phyloP scores from a whole-genome alignment of 202 grass and related monocot genomes.

The Zoysia matrella region DNA sequence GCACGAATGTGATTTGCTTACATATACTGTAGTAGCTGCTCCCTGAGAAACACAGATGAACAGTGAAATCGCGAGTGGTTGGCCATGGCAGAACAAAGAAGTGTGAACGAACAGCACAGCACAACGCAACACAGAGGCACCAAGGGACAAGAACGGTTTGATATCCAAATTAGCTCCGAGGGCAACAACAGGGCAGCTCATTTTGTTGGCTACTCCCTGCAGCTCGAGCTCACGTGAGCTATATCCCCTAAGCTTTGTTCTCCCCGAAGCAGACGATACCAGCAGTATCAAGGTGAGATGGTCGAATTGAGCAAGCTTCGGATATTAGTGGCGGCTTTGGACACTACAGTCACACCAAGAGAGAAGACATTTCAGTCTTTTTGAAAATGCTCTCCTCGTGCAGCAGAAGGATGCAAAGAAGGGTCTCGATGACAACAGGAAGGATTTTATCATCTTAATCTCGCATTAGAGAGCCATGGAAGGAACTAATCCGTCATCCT shows the following conservation, averaged over 20 bases:
- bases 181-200: not conserved
- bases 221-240: slow-evolving; percentile 39
- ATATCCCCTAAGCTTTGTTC: not conserved
- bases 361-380: too few species aligned
- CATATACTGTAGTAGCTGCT: not conserved
- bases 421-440: not conserved
- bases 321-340: not conserved
- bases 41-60: not conserved
- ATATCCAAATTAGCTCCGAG: slow-evolving; percentile 6
- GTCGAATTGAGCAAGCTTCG: not conserved
- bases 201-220: slow-evolving; percentile 9
- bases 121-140: not conserved
- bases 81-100: not conserved
- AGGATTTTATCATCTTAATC: not conserved
- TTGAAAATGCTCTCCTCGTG: not conserved
- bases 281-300: not conserved
- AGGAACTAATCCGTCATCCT: not conserved
- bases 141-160: not conserved
- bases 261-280: not conserved
- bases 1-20: not conserved
- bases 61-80: not conserved
- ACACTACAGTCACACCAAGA: slow-evolving; percentile 2
- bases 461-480: not conserved
- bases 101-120: not conserved
- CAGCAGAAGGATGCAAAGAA: not conserved